Base-by-base conservation (phyloP, 2,329 filamentous ascomycete genomes). In the Coniochaeta ligniaria region DNA sequence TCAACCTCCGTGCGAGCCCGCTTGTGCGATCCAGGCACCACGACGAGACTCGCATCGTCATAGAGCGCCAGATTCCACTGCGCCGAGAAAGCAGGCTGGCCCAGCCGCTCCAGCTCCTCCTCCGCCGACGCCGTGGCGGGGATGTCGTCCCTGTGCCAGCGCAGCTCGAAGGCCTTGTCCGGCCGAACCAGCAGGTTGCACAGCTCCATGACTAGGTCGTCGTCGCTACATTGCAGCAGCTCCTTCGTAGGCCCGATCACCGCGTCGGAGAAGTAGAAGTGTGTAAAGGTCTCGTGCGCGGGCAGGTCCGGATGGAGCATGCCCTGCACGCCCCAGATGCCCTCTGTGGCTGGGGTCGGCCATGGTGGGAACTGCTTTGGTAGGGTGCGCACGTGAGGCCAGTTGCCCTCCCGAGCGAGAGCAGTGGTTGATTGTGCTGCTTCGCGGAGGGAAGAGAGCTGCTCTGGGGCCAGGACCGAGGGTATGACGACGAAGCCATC, bases 351-450 rank as follows among this genome's bases (percentile, higher is more conserved):
- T 1, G 80, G 76, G n/a, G 78, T 79, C 5, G 83, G 78, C 92
- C 92, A 96, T 0, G 92, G 92, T 0, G 92, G 92, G 76, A 96
- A 96, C 74, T 96, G 92, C 74, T 96, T 96, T 59, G 90, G 90
- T 2, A 95, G 83, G 0, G 90, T 94, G 65, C 92, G 89, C 69
- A 96, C 86, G 74, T 89, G 83, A 3, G 90, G 90, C 92, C 92
- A 96, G 63, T 80, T 70, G 41, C 91, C 91, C n/a, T 77, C 67
- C 64, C 90, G 85, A 47, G 90, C 88, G 47, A 84, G 76, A 2
- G 75, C 70, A 22, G 86, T 85, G n/a, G 83, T 82, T 61, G 80
- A 73, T 36, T 76, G 70, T 58, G 86, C 83, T 47, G 87, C 87
- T 59, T 71, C 69, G 67, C 86, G 88, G 64, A 94, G 85, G 22